A percentile compares a stretch with the other conserved stretches of the same genome.
Conservation (phyloP, 768 basidiomycete species). For the Strobilomyces echinocephalus region DNA sequence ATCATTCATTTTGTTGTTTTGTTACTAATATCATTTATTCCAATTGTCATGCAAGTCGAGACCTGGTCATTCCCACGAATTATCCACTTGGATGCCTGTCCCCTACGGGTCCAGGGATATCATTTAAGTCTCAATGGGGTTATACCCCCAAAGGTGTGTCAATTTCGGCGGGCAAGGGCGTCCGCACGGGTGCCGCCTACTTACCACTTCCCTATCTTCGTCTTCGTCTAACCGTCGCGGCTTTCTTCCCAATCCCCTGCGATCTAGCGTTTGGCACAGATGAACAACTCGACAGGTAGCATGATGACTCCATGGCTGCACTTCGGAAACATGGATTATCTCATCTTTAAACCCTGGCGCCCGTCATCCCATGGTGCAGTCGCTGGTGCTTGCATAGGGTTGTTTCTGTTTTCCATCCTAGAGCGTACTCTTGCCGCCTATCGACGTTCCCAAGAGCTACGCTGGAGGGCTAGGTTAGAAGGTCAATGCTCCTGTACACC, state of each 20-base stretch:
- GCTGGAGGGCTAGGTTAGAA: conserved; percentile 58
- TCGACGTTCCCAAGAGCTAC: conserved; percentile 45
- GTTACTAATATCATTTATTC: neutral
- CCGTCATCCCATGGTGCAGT: conserved; percentile 69
- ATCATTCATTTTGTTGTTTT: no score
- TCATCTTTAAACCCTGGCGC: conserved; percentile 64
- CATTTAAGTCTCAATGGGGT: conserved; percentile 9
- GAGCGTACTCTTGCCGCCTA: conserved; percentile 66
- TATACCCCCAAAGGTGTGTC: neutral
- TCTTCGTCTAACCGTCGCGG: neutral
- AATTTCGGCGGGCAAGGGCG: neutral
- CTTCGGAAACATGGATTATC: conserved; percentile 57
- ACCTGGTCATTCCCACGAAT: no score
- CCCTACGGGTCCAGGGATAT: no score
- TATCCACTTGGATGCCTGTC: no score
- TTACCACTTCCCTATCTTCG: neutral
- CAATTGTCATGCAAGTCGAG: neutral
- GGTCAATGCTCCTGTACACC: neutral
- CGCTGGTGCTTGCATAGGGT: conserved; percentile 67
- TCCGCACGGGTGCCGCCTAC: no score
- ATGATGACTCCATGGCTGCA: conserved; percentile 68
- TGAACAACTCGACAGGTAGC: conserved; percentile 7
- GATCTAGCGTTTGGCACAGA: neutral
- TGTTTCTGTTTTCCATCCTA: conserved; percentile 62
- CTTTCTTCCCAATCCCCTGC: neutral